Conservation (phyloP, 495 filamentous ascomycete species). For the Parachaetomium inaequale region DNA sequence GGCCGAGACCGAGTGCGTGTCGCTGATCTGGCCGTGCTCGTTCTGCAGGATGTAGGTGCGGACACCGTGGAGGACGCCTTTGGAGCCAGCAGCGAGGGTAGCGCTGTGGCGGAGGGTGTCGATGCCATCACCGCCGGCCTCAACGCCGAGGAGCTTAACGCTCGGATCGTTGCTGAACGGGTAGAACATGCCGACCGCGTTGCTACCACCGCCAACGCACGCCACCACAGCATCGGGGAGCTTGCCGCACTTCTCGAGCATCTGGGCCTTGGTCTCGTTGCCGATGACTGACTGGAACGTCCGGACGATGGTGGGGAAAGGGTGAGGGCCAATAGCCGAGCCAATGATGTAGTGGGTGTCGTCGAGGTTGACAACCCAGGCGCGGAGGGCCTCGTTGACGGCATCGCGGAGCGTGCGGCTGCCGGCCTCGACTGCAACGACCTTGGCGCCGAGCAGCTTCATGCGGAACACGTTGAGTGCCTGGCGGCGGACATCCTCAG, state of each 20-base stretch:
- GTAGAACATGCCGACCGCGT: conserved; percentile 93
- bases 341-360: conserved; percentile 98
- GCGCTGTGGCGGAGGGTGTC: conserved; percentile 84
- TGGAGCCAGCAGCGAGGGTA: conserved; percentile 79
- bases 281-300: conserved; percentile 95
- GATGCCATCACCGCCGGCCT: conserved; percentile 94
- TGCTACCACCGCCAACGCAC: conserved; percentile 90
- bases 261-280: conserved; percentile 86
- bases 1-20: conserved; percentile 96
- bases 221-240: conserved; percentile 94
- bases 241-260: conserved; percentile 74
- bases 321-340: conserved; percentile 90
- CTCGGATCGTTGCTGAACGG: conserved; percentile 81
- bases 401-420: conserved; percentile 85
- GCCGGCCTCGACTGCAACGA: conserved; percentile 83
- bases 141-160: conserved; percentile 88
- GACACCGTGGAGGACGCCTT: conserved; percentile 93
- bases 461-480: conserved; percentile 96
- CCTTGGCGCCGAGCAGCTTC: conserved; percentile 86
- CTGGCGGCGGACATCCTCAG: conserved; percentile 88
- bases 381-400: conserved; percentile 87
- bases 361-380: conserved; percentile 80
- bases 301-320: conserved; percentile 92
- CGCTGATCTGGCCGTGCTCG: conserved; percentile 83
- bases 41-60: conserved; percentile 94